A percentile compares a stretch with the other conserved stretches of the same genome.
Conservation (phyloP, 257 asterid genomes). For the Fraxinus excelsior region DNA sequence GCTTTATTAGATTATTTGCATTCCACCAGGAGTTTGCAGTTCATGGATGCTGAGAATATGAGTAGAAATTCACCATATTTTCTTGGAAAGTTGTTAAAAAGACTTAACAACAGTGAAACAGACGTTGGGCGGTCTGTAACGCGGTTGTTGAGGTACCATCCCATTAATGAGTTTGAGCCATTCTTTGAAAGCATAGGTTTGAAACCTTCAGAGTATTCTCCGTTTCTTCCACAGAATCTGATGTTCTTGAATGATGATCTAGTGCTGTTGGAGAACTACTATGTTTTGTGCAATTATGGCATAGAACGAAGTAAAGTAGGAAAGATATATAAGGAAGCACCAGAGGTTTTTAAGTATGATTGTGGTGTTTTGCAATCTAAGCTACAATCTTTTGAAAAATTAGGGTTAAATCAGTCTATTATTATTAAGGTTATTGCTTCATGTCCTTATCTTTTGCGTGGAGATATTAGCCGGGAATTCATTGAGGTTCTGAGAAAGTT, state of each 20-base stretch:
- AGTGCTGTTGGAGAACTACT: conserved; percentile 58
- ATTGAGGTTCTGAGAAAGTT: conserved; percentile 42
- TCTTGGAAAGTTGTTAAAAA: conserved; percentile 47
- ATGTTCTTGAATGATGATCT: conserved; percentile 70
- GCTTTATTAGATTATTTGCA: conserved; percentile 75
- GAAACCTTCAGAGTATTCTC: conserved; percentile 46
- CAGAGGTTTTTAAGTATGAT: conserved; percentile 51
- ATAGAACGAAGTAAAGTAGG: conserved; percentile 56
- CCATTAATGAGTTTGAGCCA: conserved; percentile 87
- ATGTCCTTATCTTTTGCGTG: conserved; percentile 56
- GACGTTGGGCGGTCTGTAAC: conserved; percentile 46
- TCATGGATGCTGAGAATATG: conserved; percentile 74
- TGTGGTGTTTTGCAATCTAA: conserved; percentile 46
- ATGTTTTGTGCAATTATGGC: conserved; percentile 66
- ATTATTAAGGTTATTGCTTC: conserved; percentile 55
- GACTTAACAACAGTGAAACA: conserved; percentile 33
- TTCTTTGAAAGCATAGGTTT: conserved; percentile 82
- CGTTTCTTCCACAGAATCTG: conserved; percentile 56
- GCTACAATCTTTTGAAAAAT: conserved; percentile 43
- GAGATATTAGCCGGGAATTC: conserved; percentile 34
- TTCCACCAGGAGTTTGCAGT: conserved; percentile 63
- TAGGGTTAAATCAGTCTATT: conserved; percentile 52
- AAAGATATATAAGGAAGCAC: conserved; percentile 54
- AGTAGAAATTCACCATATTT: conserved; percentile 65
- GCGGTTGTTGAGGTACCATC: conserved; percentile 74